phyloP scores from a whole-genome alignment of 306 rosid species.

The Quercus parvula region DNA sequence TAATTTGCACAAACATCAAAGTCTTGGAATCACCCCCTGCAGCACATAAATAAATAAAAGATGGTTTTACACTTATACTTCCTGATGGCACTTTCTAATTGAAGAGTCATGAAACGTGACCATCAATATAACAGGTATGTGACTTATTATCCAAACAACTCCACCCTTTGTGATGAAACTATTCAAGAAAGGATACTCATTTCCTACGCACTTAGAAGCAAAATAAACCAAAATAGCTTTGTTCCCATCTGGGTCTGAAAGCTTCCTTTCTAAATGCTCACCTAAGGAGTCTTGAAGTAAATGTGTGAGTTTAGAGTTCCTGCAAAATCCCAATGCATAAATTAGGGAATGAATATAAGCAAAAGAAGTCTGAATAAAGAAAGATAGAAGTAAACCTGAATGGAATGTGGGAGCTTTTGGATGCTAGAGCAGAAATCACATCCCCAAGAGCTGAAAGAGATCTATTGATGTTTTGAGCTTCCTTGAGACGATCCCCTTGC shows the following conservation, averaged over 20 bases:
- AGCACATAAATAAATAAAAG: background rate
- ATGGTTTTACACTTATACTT: background rate
- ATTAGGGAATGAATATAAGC: conserved; percentile 3
- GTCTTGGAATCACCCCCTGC: conserved; percentile 89
- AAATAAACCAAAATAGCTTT: background rate
- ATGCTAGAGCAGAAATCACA: conserved; percentile 79
- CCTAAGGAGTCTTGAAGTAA: conserved; percentile 90
- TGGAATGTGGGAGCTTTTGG: conserved; percentile 81
- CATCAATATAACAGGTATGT: background rate
- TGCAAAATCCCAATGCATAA: conserved; percentile 30
- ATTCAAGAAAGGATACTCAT: background rate
- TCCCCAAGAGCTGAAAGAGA: conserved; percentile 93
- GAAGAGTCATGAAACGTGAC: background rate
- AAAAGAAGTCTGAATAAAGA: background rate
- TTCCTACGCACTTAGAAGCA: background rate
- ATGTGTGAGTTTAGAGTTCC: conserved; percentile 92
- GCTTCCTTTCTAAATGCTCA: conserved; percentile 20
- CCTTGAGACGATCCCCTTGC: conserved; percentile 80
- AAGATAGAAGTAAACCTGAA: conserved; percentile 49
- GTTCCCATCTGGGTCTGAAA: background rate
- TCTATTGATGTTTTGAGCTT: conserved; percentile 79
- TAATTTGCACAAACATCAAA: conserved; percentile 85
- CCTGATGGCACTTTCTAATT: background rate
- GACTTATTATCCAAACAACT: background rate
- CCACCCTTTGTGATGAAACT: background rate